Conservation (phyloP, 495 filamentous ascomycete species). For the Margaritispora aquatica region DNA sequence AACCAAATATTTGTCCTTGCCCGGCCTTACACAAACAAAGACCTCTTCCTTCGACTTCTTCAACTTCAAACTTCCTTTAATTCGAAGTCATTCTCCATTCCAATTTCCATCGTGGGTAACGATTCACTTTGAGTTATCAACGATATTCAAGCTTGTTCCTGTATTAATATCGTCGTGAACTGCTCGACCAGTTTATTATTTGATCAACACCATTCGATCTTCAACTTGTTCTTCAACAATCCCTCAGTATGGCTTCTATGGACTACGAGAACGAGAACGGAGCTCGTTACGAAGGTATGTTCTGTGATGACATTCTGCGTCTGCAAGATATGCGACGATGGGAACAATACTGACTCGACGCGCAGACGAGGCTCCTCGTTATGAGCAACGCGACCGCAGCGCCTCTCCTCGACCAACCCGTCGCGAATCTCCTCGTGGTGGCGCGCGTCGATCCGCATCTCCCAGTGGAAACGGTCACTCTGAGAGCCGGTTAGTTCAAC, state of each 20-base stretch:
- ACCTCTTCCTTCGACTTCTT: background rate
- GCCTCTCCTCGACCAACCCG: conserved; percentile 79
- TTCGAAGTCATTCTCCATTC: conserved; percentile 10
- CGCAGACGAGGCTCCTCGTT: conserved; percentile 69
- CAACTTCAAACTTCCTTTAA: background rate
- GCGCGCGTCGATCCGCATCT: conserved; percentile 71
- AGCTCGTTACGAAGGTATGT: conserved; percentile 75
- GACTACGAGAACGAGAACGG: conserved; percentile 82
- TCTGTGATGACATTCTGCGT: background rate
- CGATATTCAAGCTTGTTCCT: conserved; percentile 30
- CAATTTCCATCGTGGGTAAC: conserved; percentile 21
- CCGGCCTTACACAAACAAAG: background rate
- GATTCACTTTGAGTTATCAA: conserved; percentile 13
- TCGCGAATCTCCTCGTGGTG: conserved; percentile 61
- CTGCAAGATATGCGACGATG: conserved; percentile 5
- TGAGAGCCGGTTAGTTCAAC: conserved; percentile 62
- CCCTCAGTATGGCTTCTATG: conserved; percentile 50
- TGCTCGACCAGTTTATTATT: background rate
- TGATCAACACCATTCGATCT: conserved; percentile 17
- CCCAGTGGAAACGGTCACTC: conserved; percentile 54
- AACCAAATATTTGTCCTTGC: background rate
- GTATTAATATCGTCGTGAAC: conserved; percentile 1
- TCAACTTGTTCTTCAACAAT: conserved; percentile 9
- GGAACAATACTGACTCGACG: conserved; percentile 27
- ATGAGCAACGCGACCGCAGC: conserved; percentile 72